These are phyloP conservation scores for Penicillium subrubescens DNA, from an alignment of 495 filamentous ascomycete species.

Conservation along the genomic window DNA sequence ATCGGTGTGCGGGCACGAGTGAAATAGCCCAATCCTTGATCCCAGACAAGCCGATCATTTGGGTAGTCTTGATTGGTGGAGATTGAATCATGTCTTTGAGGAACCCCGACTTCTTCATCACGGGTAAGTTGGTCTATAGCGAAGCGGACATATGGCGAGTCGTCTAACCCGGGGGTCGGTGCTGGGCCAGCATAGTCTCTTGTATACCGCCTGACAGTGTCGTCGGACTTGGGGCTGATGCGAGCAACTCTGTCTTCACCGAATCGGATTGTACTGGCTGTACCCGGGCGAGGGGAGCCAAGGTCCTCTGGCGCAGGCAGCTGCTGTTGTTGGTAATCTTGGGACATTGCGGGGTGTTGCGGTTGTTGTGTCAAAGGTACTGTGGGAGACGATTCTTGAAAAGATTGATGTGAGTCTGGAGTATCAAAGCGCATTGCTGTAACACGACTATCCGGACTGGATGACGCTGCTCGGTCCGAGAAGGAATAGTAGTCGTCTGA, in stretches of 20 bases:
- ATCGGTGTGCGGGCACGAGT: slow-evolving; percentile 34
- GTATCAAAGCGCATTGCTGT: slow-evolving; percentile 55
- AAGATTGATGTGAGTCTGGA: slow-evolving; percentile 45
- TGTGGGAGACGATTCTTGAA: slow-evolving; percentile 34
- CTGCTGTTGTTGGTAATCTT: slow-evolving; percentile 28
- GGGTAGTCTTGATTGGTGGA: slow-evolving; percentile 47
- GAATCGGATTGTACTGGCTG: slow-evolving; percentile 38
- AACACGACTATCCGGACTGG: slow-evolving; percentile 48
- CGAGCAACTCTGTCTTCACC: slow-evolving; percentile 35
- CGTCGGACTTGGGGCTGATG: slow-evolving; percentile 34
- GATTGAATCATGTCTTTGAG: slow-evolving; percentile 36
- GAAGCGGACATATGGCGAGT: slow-evolving; percentile 71
- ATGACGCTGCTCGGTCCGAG: slow-evolving; percentile 50
- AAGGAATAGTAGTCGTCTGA: slow-evolving; percentile 73
- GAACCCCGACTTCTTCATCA: slow-evolving; percentile 55
- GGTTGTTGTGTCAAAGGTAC: slow-evolving; percentile 33
- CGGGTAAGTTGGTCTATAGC: slow-evolving; percentile 73
- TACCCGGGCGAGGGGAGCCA: slow-evolving; percentile 31
- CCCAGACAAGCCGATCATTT: slow-evolving; percentile 53
- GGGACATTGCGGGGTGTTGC: slow-evolving; percentile 15
- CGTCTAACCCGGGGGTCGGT: slow-evolving; percentile 65
- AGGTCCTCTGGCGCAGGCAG: slow-evolving; percentile 21
- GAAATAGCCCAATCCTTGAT: slow-evolving; percentile 53
- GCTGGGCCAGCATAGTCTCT: slow-evolving; percentile 44
- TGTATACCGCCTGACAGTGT: slow-evolving; percentile 30